phyloP scores from a whole-genome alignment of 1,284 basidiomycete genomes.

The Jaminaea rosea region DNA sequence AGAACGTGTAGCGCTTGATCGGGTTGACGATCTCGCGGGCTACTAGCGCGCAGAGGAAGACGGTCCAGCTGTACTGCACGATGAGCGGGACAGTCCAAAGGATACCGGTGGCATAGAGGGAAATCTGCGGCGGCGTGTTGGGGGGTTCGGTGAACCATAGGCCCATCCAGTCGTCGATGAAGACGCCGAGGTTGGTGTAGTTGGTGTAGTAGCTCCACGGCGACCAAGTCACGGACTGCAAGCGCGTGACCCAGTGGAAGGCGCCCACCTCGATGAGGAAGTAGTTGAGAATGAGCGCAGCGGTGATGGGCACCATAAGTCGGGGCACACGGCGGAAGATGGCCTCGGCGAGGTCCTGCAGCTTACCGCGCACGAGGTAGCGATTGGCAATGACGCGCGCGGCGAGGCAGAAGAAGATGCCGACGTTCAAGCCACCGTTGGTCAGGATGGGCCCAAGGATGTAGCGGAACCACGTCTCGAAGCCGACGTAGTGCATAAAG shows the following conservation, averaged over 20 bases:
- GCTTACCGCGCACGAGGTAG: slow-evolving; percentile 29
- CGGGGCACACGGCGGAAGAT: slow-evolving; percentile 33
- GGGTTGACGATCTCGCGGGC: slow-evolving; percentile 27
- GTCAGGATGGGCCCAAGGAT: slow-evolving; percentile 25
- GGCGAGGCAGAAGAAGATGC: slow-evolving; percentile 37
- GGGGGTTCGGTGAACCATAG: slow-evolving; percentile 37
- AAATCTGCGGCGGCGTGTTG: slow-evolving; percentile 21
- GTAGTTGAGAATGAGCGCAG: slow-evolving; percentile 35
- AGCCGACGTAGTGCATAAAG: slow-evolving; percentile 23
- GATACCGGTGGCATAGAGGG: slow-evolving; percentile 37
- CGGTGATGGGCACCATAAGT: slow-evolving; percentile 28
- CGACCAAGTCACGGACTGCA: slow-evolving; percentile 36
- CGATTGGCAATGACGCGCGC: slow-evolving; percentile 34
- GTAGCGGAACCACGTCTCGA: slow-evolving; percentile 28
- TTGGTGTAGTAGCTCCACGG: slow-evolving; percentile 37
- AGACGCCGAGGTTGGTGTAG: slow-evolving; percentile 32
- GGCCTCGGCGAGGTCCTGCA: slow-evolving; percentile 28
- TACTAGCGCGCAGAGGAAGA: slow-evolving; percentile 19
- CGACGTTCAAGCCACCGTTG: slow-evolving; percentile 32
- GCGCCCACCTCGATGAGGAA: slow-evolving; percentile 33
- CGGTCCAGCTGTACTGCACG: slow-evolving; percentile 29
- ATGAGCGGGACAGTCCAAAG: slow-evolving; percentile 42
- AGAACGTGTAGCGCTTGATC: slow-evolving; percentile 34
- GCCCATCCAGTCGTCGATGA: slow-evolving; percentile 28
- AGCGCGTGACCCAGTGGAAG: slow-evolving; percentile 33